Base-by-base conservation (phyloP, 306 rosid species). In the Citrullus colocynthis region DNA sequence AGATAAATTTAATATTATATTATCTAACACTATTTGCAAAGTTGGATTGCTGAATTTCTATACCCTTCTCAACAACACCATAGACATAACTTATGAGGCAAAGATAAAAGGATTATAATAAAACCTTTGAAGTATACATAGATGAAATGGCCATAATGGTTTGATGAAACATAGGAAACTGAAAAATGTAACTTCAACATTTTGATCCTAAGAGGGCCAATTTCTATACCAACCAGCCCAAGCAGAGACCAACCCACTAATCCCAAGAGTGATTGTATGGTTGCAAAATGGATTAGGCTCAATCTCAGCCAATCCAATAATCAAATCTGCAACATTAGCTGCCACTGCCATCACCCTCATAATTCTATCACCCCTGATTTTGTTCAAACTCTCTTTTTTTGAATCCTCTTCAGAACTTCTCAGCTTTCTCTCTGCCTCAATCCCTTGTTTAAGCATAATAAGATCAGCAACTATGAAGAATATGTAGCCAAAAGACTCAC, bases 151-250 rank as follows among this genome's bases (percentile, higher is more conserved):
- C 17, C 16, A 18, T 9, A 9, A 37, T 17, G 0, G 51, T 37
- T 32, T 10, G 56, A 51, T 48, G 48, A 64, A 36, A 17, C 72
- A 37, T 8, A 48, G 41, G 49, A 67, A 48, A 2, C 9, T 67
- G 54, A 20, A 67, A 10, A 30, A 44, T 48, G 20, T 14, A 20
- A 13, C 12, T 6, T n/a, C 7, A 41, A 69, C 56, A 8, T 59
- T 45, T 59, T 45, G 2, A 28, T 37, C 10, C 60, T 86, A 92
- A 0, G 93, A 83, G 7, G 98, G 98, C 98, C 97, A 95, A 39
- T 95, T 95, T 86, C 97, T 87, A 10, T 92, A 95, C 98, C 98
- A 95, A 79, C 98, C 98, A 82, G 97, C 88, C 98, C 98, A 95
- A 60, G 98, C 98, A 87, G 97, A 95, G 82, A 95, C 97, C 90